A percentile compares a stretch with the other conserved stretches of the same genome.
Evolutionary conservation across 2,329 filamentous ascomycete genomes (phyloP).

Genomic region (Phyllosticta citriasiana): DNA sequence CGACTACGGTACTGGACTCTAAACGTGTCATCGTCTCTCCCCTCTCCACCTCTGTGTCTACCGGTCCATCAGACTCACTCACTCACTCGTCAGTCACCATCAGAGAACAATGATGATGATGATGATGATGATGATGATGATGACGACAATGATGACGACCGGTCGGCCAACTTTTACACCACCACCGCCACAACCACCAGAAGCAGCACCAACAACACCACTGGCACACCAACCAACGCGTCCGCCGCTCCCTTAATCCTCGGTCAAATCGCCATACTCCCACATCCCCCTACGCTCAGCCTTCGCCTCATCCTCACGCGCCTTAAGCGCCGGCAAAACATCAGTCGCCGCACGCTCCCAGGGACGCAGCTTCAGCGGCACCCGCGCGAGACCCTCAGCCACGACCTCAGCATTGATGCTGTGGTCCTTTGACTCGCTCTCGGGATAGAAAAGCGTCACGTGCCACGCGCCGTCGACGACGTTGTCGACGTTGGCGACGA

Average conservation of each 20-base stretch:
- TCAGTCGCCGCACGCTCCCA: constrained; percentile 76
- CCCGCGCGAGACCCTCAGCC: constrained; percentile 75
- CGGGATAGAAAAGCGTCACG: constrained; percentile 79
- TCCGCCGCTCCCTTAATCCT: constrained; percentile 28
- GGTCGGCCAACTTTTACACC: no score
- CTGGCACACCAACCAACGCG: no score
- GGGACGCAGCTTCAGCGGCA: constrained; percentile 79
- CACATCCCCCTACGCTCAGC: constrained; percentile 76
- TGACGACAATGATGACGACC: no score
- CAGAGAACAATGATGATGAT: no score
- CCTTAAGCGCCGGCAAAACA: constrained; percentile 60
- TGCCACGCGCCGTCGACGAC: constrained; percentile 72
- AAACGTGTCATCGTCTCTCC: no score
- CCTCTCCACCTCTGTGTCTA: no score
- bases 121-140: no score
- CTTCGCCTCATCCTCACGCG: constrained; percentile 71
- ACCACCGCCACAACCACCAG: no score
- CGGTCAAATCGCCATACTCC: constrained; percentile 96
- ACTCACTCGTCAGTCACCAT: no score
- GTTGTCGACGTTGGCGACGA: constrained; percentile 87
- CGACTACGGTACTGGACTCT: no score
- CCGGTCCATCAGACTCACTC: no score
- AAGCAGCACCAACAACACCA: no score
- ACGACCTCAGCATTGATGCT: constrained; percentile 87
- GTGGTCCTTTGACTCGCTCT: constrained; percentile 53